Evolutionary conservation across 2,329 filamentous ascomycete species (phyloP), one percentile per base, ranked within the genome.

Genomic region (Pseudogymnoascus sp.): DNA sequence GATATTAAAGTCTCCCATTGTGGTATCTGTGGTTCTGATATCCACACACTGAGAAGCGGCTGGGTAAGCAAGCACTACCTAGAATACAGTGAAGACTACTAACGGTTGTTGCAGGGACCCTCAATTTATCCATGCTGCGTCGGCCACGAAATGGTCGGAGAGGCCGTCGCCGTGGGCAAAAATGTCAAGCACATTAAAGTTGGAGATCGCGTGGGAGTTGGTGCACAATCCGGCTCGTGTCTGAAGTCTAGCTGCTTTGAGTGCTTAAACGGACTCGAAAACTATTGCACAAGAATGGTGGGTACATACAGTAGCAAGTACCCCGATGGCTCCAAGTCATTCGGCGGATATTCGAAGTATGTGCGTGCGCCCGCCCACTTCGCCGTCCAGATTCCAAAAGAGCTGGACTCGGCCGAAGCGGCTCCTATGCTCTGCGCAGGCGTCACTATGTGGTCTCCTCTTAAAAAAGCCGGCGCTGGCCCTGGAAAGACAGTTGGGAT

Each of bases 361-460:
- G 72, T 76, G 3, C 79, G 86, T 14, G 80, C 79, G 0, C 79
- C 80, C 0, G 77, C 75, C 14, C 81, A 83, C 67, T 92, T 90
- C 66, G 79, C 79, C 33, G 80, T 85, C 68, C 81, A 81, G 65
- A 83, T 86, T 38, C 83, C 83, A 0, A 81, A 84, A n/a, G 72
- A 70, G 0, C 73, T 86, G 8, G 73, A 77, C 6, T 78, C 78
- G 0, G 78, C 80, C 33, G 70, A 77, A 1, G 81, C 79, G 0
- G 83, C 89, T 1, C 89, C 90, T 1, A 85, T 95, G 78, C 80
- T 93, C 28, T 93, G 90, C 71, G 90, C 86, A 1, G 90, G 91
- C 1, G 81, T 93, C 61, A 95, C 90, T 0, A 82, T 88, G 0
- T 95, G 83, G 71, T 82, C 83, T 4, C 90, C 90, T 0, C 75